Conservation (phyloP, 2,329 filamentous ascomycete genomes). For the Waltergamsia citrina region DNA sequence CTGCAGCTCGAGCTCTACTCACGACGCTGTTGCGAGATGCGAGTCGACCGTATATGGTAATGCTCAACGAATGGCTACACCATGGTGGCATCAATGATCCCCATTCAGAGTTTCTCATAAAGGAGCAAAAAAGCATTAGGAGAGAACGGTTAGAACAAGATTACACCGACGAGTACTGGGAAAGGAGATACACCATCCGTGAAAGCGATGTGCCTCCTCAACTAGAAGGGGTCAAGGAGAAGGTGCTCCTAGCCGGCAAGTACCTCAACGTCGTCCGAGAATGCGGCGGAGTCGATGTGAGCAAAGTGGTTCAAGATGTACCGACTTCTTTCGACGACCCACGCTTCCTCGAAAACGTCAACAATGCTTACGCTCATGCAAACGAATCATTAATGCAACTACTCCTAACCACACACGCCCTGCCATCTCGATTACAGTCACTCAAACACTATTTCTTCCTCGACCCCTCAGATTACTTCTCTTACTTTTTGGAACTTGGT, state of each 20-base stretch:
- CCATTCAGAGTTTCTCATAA: conserved; percentile 87
- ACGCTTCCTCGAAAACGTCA: conserved; percentile 91
- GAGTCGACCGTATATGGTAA: conserved; percentile 90
- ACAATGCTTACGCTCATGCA: conserved; percentile 86
- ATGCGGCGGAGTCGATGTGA: conserved; percentile 91
- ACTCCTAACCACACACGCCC: conserved; percentile 82
- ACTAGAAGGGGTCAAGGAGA: conserved; percentile 82
- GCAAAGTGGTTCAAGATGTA: conserved; percentile 79
- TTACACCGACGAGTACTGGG: conserved; percentile 99
- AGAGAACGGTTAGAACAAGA: conserved; percentile 87
- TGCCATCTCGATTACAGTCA: conserved; percentile 78
- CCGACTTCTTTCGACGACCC: conserved; percentile 86
- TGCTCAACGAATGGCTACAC: conserved; percentile 98
- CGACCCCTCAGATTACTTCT: conserved; percentile 95
- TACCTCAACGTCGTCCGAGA: conserved; percentile 97
- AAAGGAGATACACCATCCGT: conserved; percentile 90
- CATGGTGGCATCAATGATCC: conserved; percentile 92
- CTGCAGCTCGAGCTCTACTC: conserved; percentile 71
- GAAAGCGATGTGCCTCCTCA: conserved; percentile 89
- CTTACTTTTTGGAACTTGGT: conserved; percentile 90
- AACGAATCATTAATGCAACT: conserved; percentile 89
- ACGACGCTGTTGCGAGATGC: conserved; percentile 78
- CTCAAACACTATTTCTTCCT: conserved; percentile 99
- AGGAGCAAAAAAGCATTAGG: conserved; percentile 91
- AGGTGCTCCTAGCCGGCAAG: conserved; percentile 90